A percentile compares a stretch with the other conserved stretches of the same genome.
Evolutionary conservation across 164 flowering plant genomes (phyloP).

Genomic region (Hamamelis virginiana): DNA sequence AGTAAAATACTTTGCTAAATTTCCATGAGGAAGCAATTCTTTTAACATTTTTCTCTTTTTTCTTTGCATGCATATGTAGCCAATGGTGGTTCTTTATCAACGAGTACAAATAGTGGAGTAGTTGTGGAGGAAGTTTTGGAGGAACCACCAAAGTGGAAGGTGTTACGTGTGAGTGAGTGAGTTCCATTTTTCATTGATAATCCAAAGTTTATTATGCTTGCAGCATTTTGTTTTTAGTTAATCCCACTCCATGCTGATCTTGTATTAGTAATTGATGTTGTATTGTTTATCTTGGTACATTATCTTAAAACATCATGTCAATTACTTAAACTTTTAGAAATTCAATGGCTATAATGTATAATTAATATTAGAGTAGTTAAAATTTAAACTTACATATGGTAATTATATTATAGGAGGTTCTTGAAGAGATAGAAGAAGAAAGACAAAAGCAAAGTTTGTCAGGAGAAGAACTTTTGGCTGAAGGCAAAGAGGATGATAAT

Average conservation of each 20-base stretch:
- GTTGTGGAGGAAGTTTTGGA: constrained; percentile 79
- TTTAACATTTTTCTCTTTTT: neutral
- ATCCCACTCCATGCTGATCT: neutral
- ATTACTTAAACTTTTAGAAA: neutral
- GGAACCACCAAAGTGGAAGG: constrained; percentile 97
- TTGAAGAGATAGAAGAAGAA: constrained; percentile 83
- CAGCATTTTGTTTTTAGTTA: too few species aligned
- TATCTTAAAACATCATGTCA: neutral
- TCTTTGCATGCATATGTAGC: constrained; percentile 17
- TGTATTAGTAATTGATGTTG: neutral
- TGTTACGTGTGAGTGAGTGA: constrained; percentile 98
- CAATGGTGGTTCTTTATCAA: constrained; percentile 31
- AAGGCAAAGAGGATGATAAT: constrained; percentile 33
- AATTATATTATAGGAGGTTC: constrained; percentile 56
- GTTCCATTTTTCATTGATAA: constrained; percentile 31
- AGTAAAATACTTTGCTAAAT: too few species aligned
- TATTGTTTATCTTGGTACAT: neutral
- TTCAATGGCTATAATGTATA: neutral
- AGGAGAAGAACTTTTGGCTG: constrained; percentile 32
- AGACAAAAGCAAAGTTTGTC: constrained; percentile 49
- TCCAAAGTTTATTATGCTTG: neutral
- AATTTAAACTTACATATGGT: neutral
- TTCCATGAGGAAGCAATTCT: too few species aligned
- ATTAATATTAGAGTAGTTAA: neutral
- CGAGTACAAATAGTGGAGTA: constrained; percentile 30